phyloP scores from a whole-genome alignment of 306 rosid species.

The Corylus avellana region DNA sequence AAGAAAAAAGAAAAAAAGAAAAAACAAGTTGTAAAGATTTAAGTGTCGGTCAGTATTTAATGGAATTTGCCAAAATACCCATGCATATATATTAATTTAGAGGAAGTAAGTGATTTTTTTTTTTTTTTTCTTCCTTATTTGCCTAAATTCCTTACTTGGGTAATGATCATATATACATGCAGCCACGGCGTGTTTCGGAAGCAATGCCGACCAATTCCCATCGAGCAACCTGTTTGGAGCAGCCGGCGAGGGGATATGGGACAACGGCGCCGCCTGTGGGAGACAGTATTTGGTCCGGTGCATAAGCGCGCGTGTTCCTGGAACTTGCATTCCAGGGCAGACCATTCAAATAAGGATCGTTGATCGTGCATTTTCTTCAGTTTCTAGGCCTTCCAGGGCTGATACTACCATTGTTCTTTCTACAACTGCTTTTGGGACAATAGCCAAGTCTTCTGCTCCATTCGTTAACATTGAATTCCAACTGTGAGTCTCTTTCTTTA shows the following conservation, averaged over 20 bases:
- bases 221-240: conserved; percentile 63
- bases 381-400: conserved; percentile 36
- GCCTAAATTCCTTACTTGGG: too few relatives aligned
- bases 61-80: too few relatives aligned
- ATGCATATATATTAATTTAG: too few relatives aligned
- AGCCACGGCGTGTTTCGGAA: conserved; percentile 66
- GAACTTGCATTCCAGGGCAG: conserved; percentile 51
- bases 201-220: conserved; percentile 49
- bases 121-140: too few relatives aligned
- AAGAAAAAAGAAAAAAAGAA: too few relatives aligned
- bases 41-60: too few relatives aligned
- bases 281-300: conserved; percentile 69
- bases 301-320: conserved; percentile 50
- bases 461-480: conserved; percentile 61
- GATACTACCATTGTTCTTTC: conserved; percentile 63
- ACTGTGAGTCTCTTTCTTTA: conserved; percentile 43
- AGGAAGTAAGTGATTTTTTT: too few relatives aligned
- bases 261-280: conserved; percentile 90
- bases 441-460: conserved; percentile 47
- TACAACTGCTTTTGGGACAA: conserved; percentile 48
- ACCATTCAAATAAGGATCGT: conserved; percentile 62
- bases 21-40: too few relatives aligned
- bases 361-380: conserved; percentile 54
- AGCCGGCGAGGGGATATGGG: conserved; percentile 88
- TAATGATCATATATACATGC: not conserved